phyloP scores from a whole-genome alignment of 148 eudicot species.

The Dysphania ambrosioides region DNA sequence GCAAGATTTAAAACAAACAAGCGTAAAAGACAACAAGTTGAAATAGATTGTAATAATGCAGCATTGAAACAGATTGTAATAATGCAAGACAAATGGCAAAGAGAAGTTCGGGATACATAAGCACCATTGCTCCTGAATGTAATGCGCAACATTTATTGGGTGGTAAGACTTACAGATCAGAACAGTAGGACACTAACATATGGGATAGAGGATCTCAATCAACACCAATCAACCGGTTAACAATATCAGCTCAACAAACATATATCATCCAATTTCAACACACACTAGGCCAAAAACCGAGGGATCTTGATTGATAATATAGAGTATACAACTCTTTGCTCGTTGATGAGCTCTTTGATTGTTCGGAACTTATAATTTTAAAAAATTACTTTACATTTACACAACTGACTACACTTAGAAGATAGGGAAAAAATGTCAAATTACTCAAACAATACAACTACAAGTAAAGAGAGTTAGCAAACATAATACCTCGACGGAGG shows the following conservation, averaged over 20 bases:
- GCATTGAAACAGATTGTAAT: background rate
- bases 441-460: slow-evolving; percentile 9
- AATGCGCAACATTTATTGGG: background rate
- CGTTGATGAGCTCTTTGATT: background rate
- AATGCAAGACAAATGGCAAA: background rate
- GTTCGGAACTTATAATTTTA: background rate
- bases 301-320: background rate
- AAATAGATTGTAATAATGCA: too few relatives aligned
- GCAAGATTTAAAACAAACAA: background rate
- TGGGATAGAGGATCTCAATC: too few relatives aligned
- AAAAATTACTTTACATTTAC: slow-evolving; percentile 13
- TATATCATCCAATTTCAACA: too few relatives aligned
- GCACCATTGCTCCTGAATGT: background rate
- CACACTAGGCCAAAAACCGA: slow-evolving; percentile 5
- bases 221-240: background rate
- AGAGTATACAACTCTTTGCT: slow-evolving; percentile 16
- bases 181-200: too few relatives aligned
- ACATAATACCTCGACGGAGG: slow-evolving; percentile 96
- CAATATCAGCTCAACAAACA: too few relatives aligned
- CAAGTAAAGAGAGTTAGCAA: slow-evolving; percentile 89
- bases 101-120: background rate
- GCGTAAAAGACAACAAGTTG: background rate
- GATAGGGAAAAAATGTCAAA: background rate
- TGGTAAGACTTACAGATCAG: too few relatives aligned
- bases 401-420: slow-evolving; percentile 14